Evolutionary conservation across 1,139 yeast species (phyloP).

Genomic region (Blastobotrys illinoisensis): DNA sequence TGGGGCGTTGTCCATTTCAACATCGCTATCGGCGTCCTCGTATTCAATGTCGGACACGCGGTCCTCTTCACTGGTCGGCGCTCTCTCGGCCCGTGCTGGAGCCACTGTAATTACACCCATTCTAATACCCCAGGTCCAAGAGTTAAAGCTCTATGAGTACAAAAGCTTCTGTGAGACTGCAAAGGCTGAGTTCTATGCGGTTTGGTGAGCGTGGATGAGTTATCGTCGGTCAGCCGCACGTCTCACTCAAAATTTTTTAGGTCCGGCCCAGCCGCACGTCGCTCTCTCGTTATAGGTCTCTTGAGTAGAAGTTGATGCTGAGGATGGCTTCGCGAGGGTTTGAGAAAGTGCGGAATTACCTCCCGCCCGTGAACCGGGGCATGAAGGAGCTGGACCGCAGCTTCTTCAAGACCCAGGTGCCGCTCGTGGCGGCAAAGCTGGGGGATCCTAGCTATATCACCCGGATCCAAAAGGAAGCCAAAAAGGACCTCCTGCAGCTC

Average conservation of each 20-base stretch:
- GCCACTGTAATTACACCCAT: not conserved
- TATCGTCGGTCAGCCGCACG: slow-evolving; percentile 4
- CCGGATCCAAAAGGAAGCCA: slow-evolving; percentile 43
- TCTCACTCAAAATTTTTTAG: not conserved
- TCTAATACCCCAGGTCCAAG: too few species aligned
- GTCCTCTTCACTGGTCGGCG: slow-evolving; percentile 6
- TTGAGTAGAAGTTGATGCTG: not conserved
- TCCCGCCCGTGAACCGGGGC: slow-evolving; percentile 63
- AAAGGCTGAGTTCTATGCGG: too few species aligned
- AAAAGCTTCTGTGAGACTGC: too few species aligned
- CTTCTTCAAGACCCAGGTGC: slow-evolving; percentile 51
- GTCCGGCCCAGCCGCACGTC: not conserved
- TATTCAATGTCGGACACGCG: slow-evolving; percentile 9
- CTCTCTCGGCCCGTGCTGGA: not conserved
- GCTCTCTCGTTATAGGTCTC: not conserved
- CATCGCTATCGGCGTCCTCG: slow-evolving; percentile 17
- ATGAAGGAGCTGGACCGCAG: slow-evolving; percentile 63
- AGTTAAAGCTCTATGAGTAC: too few species aligned
- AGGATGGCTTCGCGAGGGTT: slow-evolving; percentile 4
- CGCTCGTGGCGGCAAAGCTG: slow-evolving; percentile 62
- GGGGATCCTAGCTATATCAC: slow-evolving; percentile 58
- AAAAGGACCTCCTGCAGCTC: slow-evolving; percentile 52
- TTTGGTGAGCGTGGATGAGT: too few species aligned
- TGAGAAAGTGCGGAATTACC: slow-evolving; percentile 14
- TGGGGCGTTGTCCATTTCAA: slow-evolving; percentile 9